Evolutionary conservation across 2,329 filamentous ascomycete genomes (phyloP).

Genomic region (Diplodia corticola): DNA sequence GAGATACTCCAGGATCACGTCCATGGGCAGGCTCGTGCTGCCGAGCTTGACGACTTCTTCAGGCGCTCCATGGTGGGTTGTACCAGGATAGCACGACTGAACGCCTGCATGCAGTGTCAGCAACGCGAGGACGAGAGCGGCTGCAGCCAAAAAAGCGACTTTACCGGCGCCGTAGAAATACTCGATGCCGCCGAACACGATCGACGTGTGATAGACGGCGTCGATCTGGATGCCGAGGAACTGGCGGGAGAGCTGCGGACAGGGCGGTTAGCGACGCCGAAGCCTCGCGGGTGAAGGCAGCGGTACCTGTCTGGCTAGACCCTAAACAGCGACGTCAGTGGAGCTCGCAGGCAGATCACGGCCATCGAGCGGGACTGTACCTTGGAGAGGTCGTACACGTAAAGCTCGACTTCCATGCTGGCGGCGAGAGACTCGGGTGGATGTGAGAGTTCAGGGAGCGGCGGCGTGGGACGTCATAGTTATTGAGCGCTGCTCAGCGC

Average conservation of each 20-base stretch:
- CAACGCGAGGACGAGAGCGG: background rate
- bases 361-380: conserved; percentile 27
- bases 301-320: conserved; percentile 51
- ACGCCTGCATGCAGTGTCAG: conserved; percentile 46
- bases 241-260: conserved; percentile 53
- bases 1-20: conserved; percentile 83
- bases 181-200: conserved; percentile 81
- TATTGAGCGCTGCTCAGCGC: background rate
- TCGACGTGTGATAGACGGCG: conserved; percentile 91
- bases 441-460: background rate
- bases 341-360: conserved; percentile 7
- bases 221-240: conserved; percentile 74
- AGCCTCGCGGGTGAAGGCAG: conserved; percentile 26
- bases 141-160: background rate
- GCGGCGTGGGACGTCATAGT: background rate
- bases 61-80: conserved; percentile 82
- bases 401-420: conserved; percentile 53
- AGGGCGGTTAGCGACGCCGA: conserved; percentile 27
- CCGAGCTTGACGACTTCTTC: conserved; percentile 76
- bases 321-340: conserved; percentile 39
- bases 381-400: conserved; percentile 54
- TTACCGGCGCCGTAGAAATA: conserved; percentile 83
- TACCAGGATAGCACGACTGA: conserved; percentile 75
- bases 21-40: conserved; percentile 72
- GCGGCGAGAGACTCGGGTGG: background rate